Percentiles rank a stretch among this genome's conserved stretches.
Evolutionary conservation across 768 basidiomycete species (phyloP).

Genomic region (Amanita exitialis): DNA sequence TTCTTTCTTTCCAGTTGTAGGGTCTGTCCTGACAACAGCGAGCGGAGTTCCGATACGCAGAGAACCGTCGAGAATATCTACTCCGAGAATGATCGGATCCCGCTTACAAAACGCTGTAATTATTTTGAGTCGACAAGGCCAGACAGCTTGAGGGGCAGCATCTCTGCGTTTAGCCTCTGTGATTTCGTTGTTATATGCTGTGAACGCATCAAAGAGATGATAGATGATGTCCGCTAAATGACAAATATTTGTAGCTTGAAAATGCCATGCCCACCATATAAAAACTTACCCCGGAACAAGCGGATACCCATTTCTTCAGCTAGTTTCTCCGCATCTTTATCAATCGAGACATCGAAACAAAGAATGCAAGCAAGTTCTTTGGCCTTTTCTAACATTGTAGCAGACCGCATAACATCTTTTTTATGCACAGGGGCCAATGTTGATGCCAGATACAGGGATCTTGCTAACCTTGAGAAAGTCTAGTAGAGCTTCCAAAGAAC

Average conservation of each 20-base stretch:
- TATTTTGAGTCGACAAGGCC: slow-evolving; percentile 90
- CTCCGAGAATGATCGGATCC: slow-evolving; percentile 95
- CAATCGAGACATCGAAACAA: slow-evolving; percentile 92
- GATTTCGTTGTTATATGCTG: slow-evolving; percentile 86
- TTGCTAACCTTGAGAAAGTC: slow-evolving; percentile 94
- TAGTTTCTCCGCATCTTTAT: slow-evolving; percentile 84
- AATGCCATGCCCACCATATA: neutral
- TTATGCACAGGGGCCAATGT: slow-evolving; percentile 97
- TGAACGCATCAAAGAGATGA: slow-evolving; percentile 95
- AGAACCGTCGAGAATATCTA: slow-evolving; percentile 90
- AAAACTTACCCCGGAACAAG: slow-evolving; percentile 75
- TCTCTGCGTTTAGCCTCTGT: slow-evolving; percentile 86
- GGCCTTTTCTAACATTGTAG: slow-evolving; percentile 92
- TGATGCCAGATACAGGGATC: slow-evolving; percentile 95
- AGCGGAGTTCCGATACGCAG: slow-evolving; percentile 89
- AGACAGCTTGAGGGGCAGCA: slow-evolving; percentile 90
- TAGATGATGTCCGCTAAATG: slow-evolving; percentile 92
- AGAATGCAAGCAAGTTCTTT: slow-evolving; percentile 93
- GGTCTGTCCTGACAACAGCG: slow-evolving; percentile 90
- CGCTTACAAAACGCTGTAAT: slow-evolving; percentile 95
- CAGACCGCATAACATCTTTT: slow-evolving; percentile 86
- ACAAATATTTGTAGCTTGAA: slow-evolving; percentile 4
- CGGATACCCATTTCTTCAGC: slow-evolving; percentile 93
- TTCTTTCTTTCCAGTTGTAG: slow-evolving; percentile 80
- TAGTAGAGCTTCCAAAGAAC: slow-evolving; percentile 91